Evolutionary conservation across 75 land plant genomes (phyloP).

Genomic region (Pinus tabuliformis): DNA sequence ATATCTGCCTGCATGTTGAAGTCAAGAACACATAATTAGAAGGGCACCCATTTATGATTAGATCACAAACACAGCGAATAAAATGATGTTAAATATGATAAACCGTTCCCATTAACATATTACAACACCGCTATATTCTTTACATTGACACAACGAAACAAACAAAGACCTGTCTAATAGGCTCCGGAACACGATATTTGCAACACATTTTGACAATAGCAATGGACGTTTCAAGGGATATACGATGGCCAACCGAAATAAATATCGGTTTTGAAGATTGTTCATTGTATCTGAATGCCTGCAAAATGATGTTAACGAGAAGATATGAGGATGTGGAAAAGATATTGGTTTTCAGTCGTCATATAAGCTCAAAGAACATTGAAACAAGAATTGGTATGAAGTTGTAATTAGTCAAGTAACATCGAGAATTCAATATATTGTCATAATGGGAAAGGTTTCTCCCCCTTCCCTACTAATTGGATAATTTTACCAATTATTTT

Average conservation of each 20-base stretch:
- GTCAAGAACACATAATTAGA: neutral
- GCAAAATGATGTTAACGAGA: neutral
- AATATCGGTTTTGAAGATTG: conserved; percentile 70
- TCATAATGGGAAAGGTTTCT: neutral
- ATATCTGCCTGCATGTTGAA: conserved; percentile 34
- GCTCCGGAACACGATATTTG: conserved; percentile 85
- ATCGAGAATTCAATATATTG: neutral
- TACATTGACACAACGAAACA: neutral
- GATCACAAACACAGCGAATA: neutral
- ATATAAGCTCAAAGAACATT: neutral
- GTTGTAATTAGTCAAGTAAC: no score
- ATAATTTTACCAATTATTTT: neutral
- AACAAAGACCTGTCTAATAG: conserved; percentile 68
- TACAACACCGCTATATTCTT: neutral
- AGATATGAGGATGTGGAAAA: neutral
- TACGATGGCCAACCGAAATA: conserved; percentile 78
- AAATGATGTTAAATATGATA: neutral
- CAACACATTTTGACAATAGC: conserved; percentile 55
- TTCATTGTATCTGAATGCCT: conserved; percentile 59
- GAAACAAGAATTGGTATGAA: neutral
- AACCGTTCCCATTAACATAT: no score
- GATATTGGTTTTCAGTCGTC: no score
- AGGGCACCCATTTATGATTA: neutral
- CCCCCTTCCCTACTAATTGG: neutral
- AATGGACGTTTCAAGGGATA: conserved; percentile 74